A percentile compares a stretch with the other conserved stretches of the same genome.
Evolutionary conservation across 345 rosid species (phyloP).

Genomic region (Citropsis articulata): DNA sequence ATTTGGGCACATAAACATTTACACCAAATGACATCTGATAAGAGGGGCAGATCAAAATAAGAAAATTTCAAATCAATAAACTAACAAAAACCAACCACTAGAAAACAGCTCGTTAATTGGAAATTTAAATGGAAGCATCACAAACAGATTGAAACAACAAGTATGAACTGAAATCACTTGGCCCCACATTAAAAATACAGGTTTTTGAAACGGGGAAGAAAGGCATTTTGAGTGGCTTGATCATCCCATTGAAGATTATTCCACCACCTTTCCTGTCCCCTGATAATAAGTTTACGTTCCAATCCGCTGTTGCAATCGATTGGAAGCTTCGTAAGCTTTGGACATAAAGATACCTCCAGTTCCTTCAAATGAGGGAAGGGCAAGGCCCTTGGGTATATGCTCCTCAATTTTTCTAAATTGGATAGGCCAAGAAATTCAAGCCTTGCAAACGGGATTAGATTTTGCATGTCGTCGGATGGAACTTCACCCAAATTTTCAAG

Average conservation of each 20-base stretch:
- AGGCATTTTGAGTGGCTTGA: not conserved
- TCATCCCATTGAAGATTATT: not conserved
- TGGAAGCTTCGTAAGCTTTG: not conserved
- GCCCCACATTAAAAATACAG: too few relatives aligned
- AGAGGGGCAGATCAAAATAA: too few relatives aligned
- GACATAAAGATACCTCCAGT: not conserved
- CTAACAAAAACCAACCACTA: too few relatives aligned
- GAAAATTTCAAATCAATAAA: too few relatives aligned
- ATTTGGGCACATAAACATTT: too few relatives aligned
- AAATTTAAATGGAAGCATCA: too few relatives aligned
- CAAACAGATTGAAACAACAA: too few relatives aligned
- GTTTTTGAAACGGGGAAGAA: not conserved
- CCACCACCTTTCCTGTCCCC: not conserved
- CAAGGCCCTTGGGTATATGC: not conserved
- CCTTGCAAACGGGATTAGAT: not conserved
- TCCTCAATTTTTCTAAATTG: not conserved
- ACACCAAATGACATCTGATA: too few relatives aligned
- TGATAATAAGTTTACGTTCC: not conserved
- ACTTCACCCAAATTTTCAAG: not conserved
- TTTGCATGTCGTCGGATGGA: not conserved
- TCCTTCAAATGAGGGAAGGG: not conserved
- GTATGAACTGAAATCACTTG: too few relatives aligned
- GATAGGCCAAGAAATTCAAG: accelerated
- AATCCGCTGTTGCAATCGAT: not conserved
- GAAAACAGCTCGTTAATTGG: too few relatives aligned